Conservation (phyloP, 192 early-diverging fungal genomes). For the Endogone sp. region DNA sequence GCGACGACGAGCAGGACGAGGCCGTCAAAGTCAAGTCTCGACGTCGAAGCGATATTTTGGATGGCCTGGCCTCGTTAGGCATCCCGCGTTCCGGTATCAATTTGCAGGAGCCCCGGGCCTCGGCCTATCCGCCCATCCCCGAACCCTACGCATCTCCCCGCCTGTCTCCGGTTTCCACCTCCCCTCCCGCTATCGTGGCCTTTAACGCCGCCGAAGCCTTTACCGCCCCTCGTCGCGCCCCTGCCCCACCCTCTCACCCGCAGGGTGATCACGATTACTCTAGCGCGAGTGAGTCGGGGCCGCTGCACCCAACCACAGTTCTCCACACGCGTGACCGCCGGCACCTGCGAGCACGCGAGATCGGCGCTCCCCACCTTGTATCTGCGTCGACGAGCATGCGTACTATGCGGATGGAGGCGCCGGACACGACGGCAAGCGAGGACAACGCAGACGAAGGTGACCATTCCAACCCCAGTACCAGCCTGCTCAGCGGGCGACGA, state of each 20-base stretch:
- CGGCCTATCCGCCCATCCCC: too few relatives aligned
- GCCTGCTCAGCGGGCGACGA: too few relatives aligned
- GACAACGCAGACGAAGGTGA: too few relatives aligned
- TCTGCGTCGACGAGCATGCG: not conserved
- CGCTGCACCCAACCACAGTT: not conserved
- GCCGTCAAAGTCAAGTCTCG: too few relatives aligned
- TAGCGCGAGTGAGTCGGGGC: not conserved
- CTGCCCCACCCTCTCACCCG: not conserved
- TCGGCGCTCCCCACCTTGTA: not conserved
- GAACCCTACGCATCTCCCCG: not conserved
- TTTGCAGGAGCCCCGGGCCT: too few relatives aligned
- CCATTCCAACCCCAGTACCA: too few relatives aligned
- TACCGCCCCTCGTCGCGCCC: not conserved
- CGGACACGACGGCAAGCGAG: too few relatives aligned
- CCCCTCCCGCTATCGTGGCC: not conserved
- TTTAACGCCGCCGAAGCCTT: not conserved
- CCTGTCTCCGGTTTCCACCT: too few relatives aligned
- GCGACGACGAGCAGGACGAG: not conserved
- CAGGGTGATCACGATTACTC: not conserved
- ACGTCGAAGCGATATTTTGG: too few relatives aligned
- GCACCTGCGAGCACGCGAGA: not conserved
- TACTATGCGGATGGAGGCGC: not conserved
- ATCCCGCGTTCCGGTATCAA: too few relatives aligned
- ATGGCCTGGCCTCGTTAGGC: not conserved
- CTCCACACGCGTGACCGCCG: not conserved